Base-by-base conservation (phyloP, 2,329 filamentous ascomycete genomes). In the Graphiopsis chlorocephala region DNA sequence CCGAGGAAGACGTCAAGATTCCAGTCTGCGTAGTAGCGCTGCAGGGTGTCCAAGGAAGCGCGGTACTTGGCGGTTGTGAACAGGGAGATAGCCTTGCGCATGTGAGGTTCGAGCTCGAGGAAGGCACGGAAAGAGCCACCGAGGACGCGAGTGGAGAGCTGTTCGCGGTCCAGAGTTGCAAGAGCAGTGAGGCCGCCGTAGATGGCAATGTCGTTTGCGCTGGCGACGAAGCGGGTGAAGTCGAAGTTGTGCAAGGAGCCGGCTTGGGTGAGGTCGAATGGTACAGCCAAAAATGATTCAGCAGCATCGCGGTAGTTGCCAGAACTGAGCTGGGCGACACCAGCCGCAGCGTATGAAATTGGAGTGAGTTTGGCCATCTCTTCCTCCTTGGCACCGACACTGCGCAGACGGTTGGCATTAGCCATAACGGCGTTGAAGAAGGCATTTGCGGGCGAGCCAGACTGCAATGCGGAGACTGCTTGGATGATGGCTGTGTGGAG, bases 41-140 rank as follows among this genome's bases (percentile, higher is more conserved):
- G 91, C 0, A 99, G 84, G 38, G 94, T 92, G 55, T 88, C 85
- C 52, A 99, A 82, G 76, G 94, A 98, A 50, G 86, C 86, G 11
- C 91, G 90, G 78, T 97, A 99, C 72, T 96, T 91, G 66, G 92
- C 92, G 70, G 90, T 92, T 71, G 94, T 92, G 79, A 97, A 99
- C 75, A 92, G 89, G 8, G 86, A 87, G 71, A 99, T 90, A 14
- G 95, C 94, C 65, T 93, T 93, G 68, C 95, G 91, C 67, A 99
- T 90, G 73, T 98, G 94, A 3, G 94, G 93, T 78, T 98, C 95
- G 0, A 96, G 84, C 76, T 98, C 95, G 15, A 99, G 85, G 74
- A 95, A 97, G 53, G 86, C 87, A 61, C 95, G 90, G 80, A 99
- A 99, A 35, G 82, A 81, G 73, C 92, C 96, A 42, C 95, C 91